These are phyloP conservation scores for Atalantia buxifolia DNA, from an alignment of 345 rosid genomes.

Conservation along the genomic window DNA sequence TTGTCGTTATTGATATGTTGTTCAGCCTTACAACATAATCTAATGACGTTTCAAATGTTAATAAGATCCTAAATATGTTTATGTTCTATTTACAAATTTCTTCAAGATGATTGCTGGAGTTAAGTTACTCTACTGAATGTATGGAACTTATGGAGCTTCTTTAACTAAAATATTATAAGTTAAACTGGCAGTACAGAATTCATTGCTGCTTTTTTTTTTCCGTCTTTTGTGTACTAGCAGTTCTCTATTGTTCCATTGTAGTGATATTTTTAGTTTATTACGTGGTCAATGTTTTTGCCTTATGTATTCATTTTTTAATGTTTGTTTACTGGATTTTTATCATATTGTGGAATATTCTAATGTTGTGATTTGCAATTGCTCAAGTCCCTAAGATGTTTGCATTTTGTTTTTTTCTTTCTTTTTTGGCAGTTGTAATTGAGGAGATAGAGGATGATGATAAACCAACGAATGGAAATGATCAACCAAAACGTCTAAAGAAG, in stretches of 20 bases:
- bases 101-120: neutral
- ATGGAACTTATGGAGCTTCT: neutral
- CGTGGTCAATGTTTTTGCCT: neutral
- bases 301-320: neutral
- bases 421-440: constrained; percentile 66
- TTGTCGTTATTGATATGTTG: neutral
- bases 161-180: neutral
- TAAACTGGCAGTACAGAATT: neutral
- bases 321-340: neutral
- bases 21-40: neutral
- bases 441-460: constrained; percentile 82
- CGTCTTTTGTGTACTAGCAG: neutral
- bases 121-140: neutral
- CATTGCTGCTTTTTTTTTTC: neutral
- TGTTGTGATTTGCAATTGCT: neutral
- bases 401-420: neutral
- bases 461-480: constrained; percentile 34
- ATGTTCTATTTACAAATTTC: neutral
- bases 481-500: constrained; percentile 41
- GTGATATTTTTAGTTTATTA: neutral
- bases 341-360: neutral
- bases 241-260: neutral
- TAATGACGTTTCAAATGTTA: neutral
- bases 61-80: neutral
- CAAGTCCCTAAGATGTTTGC: neutral